These are phyloP conservation scores for Chaetomium fimeti DNA, from an alignment of 495 filamentous ascomycete genomes.

Conservation along the genomic window DNA sequence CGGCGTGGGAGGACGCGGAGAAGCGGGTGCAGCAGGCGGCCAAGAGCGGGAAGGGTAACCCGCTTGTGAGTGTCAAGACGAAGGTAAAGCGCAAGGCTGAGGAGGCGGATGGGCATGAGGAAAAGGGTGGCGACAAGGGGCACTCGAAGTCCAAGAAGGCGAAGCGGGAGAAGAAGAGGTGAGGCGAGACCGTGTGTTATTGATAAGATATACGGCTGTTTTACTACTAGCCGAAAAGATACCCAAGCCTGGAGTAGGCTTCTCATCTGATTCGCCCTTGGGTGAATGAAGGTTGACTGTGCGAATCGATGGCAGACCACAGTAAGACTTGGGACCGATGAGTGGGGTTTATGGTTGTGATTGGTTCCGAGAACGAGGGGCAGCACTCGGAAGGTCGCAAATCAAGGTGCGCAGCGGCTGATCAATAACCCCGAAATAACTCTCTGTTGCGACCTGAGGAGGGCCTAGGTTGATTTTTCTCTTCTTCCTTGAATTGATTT, in stretches of 20 bases:
- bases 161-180: conserved; percentile 45
- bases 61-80: conserved; percentile 80
- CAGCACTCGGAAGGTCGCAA: conserved; percentile 1
- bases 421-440: not conserved
- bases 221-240: not conserved
- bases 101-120: conserved; percentile 56
- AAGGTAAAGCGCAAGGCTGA: conserved; percentile 81
- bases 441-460: not conserved
- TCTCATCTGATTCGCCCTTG: not conserved
- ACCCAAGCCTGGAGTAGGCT: not conserved
- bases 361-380: conserved; percentile 6
- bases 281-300: not conserved
- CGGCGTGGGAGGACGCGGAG: conserved; percentile 81
- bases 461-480: not conserved
- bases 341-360: not conserved
- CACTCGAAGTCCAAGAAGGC: conserved; percentile 58
- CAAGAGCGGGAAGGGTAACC: conserved; percentile 57
- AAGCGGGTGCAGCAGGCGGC: conserved; percentile 62
- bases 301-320: not conserved
- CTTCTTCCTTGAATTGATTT: not conserved
- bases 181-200: conserved; percentile 3
- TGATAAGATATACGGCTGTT: conserved; percentile 3
- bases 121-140: conserved; percentile 55
- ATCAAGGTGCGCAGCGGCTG: conserved; percentile 1
- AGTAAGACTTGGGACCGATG: not conserved